Base-by-base conservation (phyloP, 2,329 filamentous ascomycete genomes). In the Fusarium udum region DNA sequence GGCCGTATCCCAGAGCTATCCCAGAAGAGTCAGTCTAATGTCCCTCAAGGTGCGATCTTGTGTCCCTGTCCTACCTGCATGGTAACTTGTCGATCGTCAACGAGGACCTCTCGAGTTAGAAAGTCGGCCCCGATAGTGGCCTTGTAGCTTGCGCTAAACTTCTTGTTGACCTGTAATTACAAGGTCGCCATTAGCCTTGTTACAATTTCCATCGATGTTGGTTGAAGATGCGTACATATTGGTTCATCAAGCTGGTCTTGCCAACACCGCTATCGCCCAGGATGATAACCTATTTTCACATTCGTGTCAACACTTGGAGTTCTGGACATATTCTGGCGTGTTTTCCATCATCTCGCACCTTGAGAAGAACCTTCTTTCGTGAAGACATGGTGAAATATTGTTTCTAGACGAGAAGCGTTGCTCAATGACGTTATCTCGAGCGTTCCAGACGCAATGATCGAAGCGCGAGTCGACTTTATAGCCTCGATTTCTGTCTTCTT, bases 191-290 rank as follows among this genome's bases (percentile, higher is more conserved):
- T 78, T 62, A 77, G 77, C 49, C 62, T 69, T 42, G 57, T 43
- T 28, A 22, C 31, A 39, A 36, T 20, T 49, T 49, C 15, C n/a
- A n/a, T 61, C 43, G 56, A 53, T 36, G 39, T 28, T 40, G 45
- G 49, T 46, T 51, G 67, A 79, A 32, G 39, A 46, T 69, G 66
- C 93, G 83, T 91, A 98, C 96, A 93, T 98, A 99, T 98, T 99
- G 96, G 87, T 99, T 99, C 96, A 99, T 99, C 90, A 99, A 91
- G 85, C 95, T 98, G 71, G 96, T 99, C 90, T 99, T 99, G 83
- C 96, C 96, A 72, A 99, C 96, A 86, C 96, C 96, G 84, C 95
- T 98, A 84, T 99, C 96, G 79, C 96, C 96, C 78, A 99, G 92
- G 85, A 99, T 98, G 81, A 99, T 99, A 81, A 99, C 95, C 95